These are phyloP conservation scores for Posidonia australis DNA, from an alignment of 106 monocot species.

Conservation along the genomic window DNA sequence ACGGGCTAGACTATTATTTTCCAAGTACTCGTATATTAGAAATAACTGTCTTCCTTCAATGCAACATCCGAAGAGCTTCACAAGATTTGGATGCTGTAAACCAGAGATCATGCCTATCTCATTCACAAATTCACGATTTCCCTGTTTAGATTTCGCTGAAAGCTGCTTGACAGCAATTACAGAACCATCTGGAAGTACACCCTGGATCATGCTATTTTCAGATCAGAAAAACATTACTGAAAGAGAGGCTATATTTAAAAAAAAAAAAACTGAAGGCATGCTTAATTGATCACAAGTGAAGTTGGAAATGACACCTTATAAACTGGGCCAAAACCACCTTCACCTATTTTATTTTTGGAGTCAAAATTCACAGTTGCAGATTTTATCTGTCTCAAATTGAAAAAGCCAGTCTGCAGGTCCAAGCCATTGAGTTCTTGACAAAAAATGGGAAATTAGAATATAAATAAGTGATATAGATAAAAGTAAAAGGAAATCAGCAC, in stretches of 20 bases:
- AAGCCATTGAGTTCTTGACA: background rate
- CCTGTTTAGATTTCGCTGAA: slow-evolving; percentile 12
- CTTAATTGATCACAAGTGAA: background rate
- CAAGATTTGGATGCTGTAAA: slow-evolving; percentile 10
- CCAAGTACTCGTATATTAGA: slow-evolving; percentile 13
- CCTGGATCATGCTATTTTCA: background rate
- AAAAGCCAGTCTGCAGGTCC: slow-evolving; percentile 1
- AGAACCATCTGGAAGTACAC: slow-evolving; percentile 6
- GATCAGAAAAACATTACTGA: background rate
- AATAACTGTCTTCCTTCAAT: slow-evolving; percentile 9
- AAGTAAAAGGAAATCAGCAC: background rate
- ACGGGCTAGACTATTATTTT: no score
- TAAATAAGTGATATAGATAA: no score
- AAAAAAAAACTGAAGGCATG: background rate
- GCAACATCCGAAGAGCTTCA: slow-evolving; percentile 13
- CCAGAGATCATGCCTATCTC: slow-evolving; percentile 15
- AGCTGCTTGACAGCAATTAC: slow-evolving; percentile 14
- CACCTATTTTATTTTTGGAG: slow-evolving; percentile 8
- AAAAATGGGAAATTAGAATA: background rate
- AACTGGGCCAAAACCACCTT: slow-evolving; percentile 10
- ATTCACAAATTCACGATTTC: slow-evolving; percentile 14
- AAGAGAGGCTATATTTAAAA: background rate
- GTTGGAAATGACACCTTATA: slow-evolving; percentile 3
- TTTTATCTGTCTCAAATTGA: slow-evolving; percentile 5
- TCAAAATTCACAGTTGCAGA: slow-evolving; percentile 8